Percentiles rank a stretch among this genome's conserved stretches.
phyloP scores from a whole-genome alignment of 768 basidiomycete genomes.

The Obba rivulosa region DNA sequence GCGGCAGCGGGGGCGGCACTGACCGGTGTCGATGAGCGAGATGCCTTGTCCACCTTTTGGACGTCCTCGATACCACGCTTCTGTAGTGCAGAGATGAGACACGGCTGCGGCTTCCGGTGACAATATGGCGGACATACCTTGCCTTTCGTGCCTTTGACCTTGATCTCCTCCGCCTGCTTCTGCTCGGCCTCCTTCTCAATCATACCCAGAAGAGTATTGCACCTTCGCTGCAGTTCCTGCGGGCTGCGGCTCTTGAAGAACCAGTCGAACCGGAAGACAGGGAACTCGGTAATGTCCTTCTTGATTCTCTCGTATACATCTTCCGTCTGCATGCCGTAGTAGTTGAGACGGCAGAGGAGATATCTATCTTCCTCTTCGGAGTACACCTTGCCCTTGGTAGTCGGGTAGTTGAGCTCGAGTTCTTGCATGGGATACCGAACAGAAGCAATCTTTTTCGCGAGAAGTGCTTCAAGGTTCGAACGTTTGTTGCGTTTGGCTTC shows the following conservation, averaged over 20 bases:
- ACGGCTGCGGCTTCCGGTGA: neutral
- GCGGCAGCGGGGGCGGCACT: constrained; percentile 37
- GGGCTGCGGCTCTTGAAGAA: constrained; percentile 93
- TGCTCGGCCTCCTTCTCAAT: constrained; percentile 86
- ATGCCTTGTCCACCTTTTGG: constrained; percentile 40
- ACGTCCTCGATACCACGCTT: constrained; percentile 73
- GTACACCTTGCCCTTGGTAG: constrained; percentile 95
- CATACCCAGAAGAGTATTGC: constrained; percentile 82
- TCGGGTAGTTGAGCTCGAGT: constrained; percentile 90
- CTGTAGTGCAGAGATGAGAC: constrained; percentile 26
- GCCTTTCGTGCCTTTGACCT: constrained; percentile 43
- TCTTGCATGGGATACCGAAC: constrained; percentile 94
- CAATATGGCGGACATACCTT: constrained; percentile 44
- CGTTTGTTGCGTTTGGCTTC: constrained; percentile 87
- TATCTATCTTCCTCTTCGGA: constrained; percentile 97
- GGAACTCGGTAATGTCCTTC: constrained; percentile 94
- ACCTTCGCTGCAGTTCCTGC: constrained; percentile 82
- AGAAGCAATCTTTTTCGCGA: constrained; percentile 77
- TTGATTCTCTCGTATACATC: constrained; percentile 95
- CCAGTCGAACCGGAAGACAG: constrained; percentile 97
- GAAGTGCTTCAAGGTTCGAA: constrained; percentile 71
- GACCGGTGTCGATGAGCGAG: constrained; percentile 58
- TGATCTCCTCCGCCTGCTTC: constrained; percentile 62
- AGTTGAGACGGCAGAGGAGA: constrained; percentile 80
- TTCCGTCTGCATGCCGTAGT: constrained; percentile 85